These are phyloP conservation scores for Leccinum imitatum DNA, from an alignment of 768 basidiomycete genomes.

Conservation along the genomic window DNA sequence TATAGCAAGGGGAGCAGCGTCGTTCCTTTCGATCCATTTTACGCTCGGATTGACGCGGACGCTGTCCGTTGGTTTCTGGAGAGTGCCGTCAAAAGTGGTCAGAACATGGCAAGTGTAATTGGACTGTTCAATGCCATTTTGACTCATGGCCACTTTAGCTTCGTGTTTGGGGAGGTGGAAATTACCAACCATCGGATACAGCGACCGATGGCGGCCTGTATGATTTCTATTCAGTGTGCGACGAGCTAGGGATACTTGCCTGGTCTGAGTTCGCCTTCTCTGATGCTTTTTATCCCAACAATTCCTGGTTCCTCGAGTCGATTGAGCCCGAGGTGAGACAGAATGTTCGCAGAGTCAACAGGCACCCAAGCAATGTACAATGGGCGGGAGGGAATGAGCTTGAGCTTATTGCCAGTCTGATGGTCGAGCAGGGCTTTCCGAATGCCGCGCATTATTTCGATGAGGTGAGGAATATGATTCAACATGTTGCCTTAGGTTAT, in stretches of 20 bases:
- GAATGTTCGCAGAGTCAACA: constrained; percentile 46
- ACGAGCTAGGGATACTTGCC: constrained; percentile 58
- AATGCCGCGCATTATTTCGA: constrained; percentile 31
- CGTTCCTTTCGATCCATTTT: constrained; percentile 62
- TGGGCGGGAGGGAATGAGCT: constrained; percentile 53
- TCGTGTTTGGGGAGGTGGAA: constrained; percentile 60
- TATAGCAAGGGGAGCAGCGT: constrained; percentile 57
- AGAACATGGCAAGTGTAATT: constrained; percentile 51
- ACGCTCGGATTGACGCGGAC: constrained; percentile 48
- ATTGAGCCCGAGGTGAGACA: constrained; percentile 56
- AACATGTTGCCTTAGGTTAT: background rate
- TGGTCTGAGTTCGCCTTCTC: constrained; percentile 53
- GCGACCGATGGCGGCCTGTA: constrained; percentile 46
- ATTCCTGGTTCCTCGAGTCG: constrained; percentile 49
- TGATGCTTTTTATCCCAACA: constrained; percentile 54
- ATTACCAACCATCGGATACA: constrained; percentile 46
- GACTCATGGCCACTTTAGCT: constrained; percentile 34
- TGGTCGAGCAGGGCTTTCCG: too few relatives aligned
- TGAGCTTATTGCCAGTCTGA: constrained; percentile 42
- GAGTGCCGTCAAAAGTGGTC: constrained; percentile 52
- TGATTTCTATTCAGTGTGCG: constrained; percentile 56
- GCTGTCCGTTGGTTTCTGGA: constrained; percentile 55
- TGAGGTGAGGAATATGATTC: constrained; percentile 36
- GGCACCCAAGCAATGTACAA: constrained; percentile 55
- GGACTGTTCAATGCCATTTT: background rate